Percentiles rank a stretch among this genome's conserved stretches.
Conservation (phyloP, 176 grass and related monocot genomes). For the Hordeum marinum region DNA sequence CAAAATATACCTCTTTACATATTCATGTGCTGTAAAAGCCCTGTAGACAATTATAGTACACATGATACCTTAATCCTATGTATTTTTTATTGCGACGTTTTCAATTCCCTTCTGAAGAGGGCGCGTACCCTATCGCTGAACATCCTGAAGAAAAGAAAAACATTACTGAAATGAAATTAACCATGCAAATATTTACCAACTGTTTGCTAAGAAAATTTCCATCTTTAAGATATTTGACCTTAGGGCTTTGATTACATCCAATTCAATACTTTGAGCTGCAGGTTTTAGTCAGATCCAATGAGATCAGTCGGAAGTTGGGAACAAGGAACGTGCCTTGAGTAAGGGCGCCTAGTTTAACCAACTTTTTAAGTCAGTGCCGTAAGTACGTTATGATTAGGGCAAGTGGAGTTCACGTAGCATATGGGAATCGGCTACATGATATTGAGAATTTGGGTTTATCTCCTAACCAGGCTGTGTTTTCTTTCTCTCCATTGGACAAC, state of each 20-base stretch:
- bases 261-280: slow-evolving; percentile 17
- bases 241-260: slow-evolving; percentile 2
- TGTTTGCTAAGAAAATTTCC: background rate
- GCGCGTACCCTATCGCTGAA: too few species aligned
- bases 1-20: too few species aligned
- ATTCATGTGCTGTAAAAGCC: too few species aligned
- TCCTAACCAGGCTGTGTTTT: background rate
- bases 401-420: slow-evolving; percentile 34
- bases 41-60: too few species aligned
- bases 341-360: slow-evolving; percentile 44
- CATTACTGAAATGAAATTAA: background rate
- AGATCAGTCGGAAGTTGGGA: slow-evolving; percentile 48
- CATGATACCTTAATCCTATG: too few species aligned
- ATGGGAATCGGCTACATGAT: slow-evolving; percentile 39
- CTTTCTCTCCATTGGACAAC: slow-evolving; percentile 16
- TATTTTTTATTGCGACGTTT: too few species aligned
- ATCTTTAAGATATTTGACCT: slow-evolving; percentile 8
- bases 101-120: too few species aligned
- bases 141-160: background rate
- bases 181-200: background rate
- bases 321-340: slow-evolving; percentile 44
- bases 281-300: slow-evolving; percentile 43
- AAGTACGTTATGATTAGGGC: slow-evolving; percentile 6
- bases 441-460: slow-evolving; percentile 13
- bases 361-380: background rate